A percentile compares a stretch with the other conserved stretches of the same genome.
phyloP scores from a whole-genome alignment of 2,329 filamentous ascomycete species.

The Ceratocystis alfenasii region DNA sequence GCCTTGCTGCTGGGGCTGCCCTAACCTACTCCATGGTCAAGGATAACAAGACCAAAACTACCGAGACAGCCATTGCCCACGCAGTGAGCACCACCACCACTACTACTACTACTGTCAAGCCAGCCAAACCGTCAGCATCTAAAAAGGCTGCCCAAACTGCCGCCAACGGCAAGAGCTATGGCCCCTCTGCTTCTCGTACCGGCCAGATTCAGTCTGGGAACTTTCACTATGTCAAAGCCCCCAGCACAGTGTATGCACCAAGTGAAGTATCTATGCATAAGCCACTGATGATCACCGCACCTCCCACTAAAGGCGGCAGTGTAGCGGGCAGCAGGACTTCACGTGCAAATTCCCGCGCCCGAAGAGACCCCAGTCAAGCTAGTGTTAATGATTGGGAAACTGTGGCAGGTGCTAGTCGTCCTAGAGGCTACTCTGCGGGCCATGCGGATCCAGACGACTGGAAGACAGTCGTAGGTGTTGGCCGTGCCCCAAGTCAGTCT shows the following conservation, averaged over 20 bases:
- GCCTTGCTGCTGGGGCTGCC: slow-evolving; percentile 22
- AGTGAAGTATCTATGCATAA: slow-evolving; percentile 14
- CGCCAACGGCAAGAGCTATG: slow-evolving; percentile 14
- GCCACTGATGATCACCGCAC: slow-evolving; percentile 5
- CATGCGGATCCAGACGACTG: background rate
- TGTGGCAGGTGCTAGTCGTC: background rate
- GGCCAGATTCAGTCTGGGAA: background rate
- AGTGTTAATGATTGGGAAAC: background rate
- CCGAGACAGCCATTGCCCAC: background rate
- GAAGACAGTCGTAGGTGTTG: background rate
- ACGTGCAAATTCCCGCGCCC: background rate
- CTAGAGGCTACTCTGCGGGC: background rate
- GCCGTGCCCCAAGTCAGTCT: background rate
- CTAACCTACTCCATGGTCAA: slow-evolving; percentile 21
- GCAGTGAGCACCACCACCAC: background rate
- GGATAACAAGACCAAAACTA: slow-evolving; percentile 17
- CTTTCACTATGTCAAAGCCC: slow-evolving; percentile 15
- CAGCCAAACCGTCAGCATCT: background rate
- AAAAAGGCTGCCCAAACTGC: background rate
- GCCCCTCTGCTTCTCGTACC: slow-evolving; percentile 16
- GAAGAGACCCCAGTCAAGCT: background rate
- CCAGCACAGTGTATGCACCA: slow-evolving; percentile 13
- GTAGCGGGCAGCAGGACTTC: background rate
- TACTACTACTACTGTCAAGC: background rate
- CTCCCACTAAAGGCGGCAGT: background rate